phyloP scores from a whole-genome alignment of 768 basidiomycete genomes.

The Lepiota brunneoincarnata region DNA sequence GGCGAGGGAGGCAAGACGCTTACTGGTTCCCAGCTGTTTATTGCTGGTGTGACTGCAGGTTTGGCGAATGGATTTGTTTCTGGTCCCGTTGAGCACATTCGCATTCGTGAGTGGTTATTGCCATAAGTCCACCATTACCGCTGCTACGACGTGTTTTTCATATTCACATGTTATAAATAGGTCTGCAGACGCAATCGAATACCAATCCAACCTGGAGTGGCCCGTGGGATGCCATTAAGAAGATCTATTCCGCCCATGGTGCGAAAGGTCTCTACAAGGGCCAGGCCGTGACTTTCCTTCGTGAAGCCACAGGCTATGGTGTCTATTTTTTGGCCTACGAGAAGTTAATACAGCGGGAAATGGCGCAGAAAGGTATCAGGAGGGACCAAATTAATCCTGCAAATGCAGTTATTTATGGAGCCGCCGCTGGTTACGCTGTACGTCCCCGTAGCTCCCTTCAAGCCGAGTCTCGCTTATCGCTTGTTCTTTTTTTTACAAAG shows the following conservation, averaged over 20 bases:
- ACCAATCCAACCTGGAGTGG: constrained; percentile 76
- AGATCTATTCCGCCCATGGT: constrained; percentile 75
- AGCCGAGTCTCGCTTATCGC: constrained; percentile 6
- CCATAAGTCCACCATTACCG: not conserved
- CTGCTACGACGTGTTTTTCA: constrained; percentile 3
- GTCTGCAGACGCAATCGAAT: constrained; percentile 87
- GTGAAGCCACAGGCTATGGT: constrained; percentile 82
- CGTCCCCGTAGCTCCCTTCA: constrained; percentile 23
- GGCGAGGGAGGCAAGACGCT: constrained; percentile 65
- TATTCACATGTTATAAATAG: constrained; percentile 32
- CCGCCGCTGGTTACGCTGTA: constrained; percentile 89
- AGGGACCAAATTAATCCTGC: constrained; percentile 76
- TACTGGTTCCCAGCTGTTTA: constrained; percentile 61
- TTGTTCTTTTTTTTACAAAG: constrained; percentile 44
- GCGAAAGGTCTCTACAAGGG: constrained; percentile 90
- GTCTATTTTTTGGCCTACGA: constrained; percentile 93
- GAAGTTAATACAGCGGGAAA: constrained; percentile 84
- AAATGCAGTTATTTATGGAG: constrained; percentile 85
- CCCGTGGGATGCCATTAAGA: constrained; percentile 84
- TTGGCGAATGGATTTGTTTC: constrained; percentile 90
- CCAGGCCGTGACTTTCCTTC: constrained; percentile 82
- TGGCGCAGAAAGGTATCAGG: constrained; percentile 65
- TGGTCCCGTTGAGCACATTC: constrained; percentile 96
- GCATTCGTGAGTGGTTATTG: constrained; percentile 66
- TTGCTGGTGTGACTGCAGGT: constrained; percentile 82